These are phyloP conservation scores for Microbotryum lychnidis-dioicae DNA, from an alignment of 1,284 basidiomycete species.

Conservation along the genomic window DNA sequence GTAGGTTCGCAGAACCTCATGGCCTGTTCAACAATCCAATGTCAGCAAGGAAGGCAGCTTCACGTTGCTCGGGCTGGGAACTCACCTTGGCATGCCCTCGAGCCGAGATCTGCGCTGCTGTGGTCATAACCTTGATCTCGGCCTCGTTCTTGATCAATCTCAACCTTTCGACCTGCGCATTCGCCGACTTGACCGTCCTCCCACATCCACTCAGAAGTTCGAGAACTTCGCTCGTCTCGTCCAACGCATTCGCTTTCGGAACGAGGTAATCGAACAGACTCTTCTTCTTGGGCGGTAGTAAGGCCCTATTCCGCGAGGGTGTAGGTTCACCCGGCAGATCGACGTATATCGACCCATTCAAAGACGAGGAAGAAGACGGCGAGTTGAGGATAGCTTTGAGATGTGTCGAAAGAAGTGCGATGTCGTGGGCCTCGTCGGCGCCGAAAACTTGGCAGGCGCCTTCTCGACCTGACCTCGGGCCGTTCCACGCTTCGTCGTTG, in stretches of 20 bases:
- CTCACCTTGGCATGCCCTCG: constrained; percentile 64
- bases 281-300: constrained; percentile 27
- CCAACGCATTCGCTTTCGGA: constrained; percentile 7
- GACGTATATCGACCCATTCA: constrained; percentile 38
- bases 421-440: constrained; percentile 56
- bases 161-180: constrained; percentile 53
- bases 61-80: neutral
- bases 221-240: constrained; percentile 37
- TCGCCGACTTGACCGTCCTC: constrained; percentile 37
- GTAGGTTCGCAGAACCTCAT: constrained; percentile 62
- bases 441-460: constrained; percentile 59
- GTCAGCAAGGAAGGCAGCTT: neutral
- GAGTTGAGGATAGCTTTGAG: constrained; percentile 36
- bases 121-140: constrained; percentile 62
- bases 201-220: constrained; percentile 37
- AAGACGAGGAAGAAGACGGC: constrained; percentile 12
- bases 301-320: constrained; percentile 37
- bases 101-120: constrained; percentile 66
- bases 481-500: constrained; percentile 84
- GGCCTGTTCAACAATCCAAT: constrained; percentile 30
- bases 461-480: constrained; percentile 57
- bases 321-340: constrained; percentile 38
- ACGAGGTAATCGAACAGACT: constrained; percentile 29
- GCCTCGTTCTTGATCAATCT: constrained; percentile 60
- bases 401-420: constrained; percentile 37